phyloP scores from a whole-genome alignment of 2,329 filamentous ascomycete species.

The Phialemonium atrogriseum region DNA sequence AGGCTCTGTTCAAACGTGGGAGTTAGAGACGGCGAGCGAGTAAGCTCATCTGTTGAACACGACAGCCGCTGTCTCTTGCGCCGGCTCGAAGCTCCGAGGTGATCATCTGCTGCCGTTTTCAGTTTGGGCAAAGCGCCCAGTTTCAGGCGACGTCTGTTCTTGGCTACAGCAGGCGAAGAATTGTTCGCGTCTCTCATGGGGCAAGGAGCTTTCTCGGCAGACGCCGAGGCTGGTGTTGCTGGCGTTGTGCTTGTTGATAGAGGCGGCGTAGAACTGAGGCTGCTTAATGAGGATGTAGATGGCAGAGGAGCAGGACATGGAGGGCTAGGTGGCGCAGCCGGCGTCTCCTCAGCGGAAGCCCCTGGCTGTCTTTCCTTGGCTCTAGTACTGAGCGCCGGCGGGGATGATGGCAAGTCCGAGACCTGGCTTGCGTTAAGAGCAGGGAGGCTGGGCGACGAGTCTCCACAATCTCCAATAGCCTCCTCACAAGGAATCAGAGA shows the following conservation, averaged over 20 bases:
- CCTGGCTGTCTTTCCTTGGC: slow-evolving; percentile 3
- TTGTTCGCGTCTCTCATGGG: slow-evolving; percentile 3
- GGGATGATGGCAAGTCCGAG: slow-evolving; percentile 14
- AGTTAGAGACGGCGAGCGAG: slow-evolving; percentile 27
- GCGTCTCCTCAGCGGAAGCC: not conserved
- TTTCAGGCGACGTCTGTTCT: slow-evolving; percentile 18
- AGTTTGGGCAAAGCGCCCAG: slow-evolving; percentile 12
- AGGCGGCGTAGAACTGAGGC: slow-evolving; percentile 29
- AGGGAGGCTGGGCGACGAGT: slow-evolving; percentile 1
- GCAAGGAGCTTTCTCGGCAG: slow-evolving; percentile 11
- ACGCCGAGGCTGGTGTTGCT: slow-evolving; percentile 22
- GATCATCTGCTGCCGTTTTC: slow-evolving; percentile 17
- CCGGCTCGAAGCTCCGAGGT: slow-evolving; percentile 17
- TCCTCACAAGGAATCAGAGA: too few species aligned
- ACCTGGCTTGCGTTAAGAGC: slow-evolving; percentile 2
- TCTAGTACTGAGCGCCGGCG: slow-evolving; percentile 13
- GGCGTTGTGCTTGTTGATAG: slow-evolving; percentile 27
- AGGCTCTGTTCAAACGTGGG: slow-evolving; percentile 29
- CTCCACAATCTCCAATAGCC: not conserved
- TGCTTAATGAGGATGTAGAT: slow-evolving; percentile 31
- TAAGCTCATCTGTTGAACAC: slow-evolving; percentile 40
- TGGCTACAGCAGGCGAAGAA: slow-evolving; percentile 24
- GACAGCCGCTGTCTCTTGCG: slow-evolving; percentile 13
- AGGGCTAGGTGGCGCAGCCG: not conserved
- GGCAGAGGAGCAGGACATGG: slow-evolving; percentile 3